phyloP scores from a whole-genome alignment of 306 rosid species.

The Betula pendula region DNA sequence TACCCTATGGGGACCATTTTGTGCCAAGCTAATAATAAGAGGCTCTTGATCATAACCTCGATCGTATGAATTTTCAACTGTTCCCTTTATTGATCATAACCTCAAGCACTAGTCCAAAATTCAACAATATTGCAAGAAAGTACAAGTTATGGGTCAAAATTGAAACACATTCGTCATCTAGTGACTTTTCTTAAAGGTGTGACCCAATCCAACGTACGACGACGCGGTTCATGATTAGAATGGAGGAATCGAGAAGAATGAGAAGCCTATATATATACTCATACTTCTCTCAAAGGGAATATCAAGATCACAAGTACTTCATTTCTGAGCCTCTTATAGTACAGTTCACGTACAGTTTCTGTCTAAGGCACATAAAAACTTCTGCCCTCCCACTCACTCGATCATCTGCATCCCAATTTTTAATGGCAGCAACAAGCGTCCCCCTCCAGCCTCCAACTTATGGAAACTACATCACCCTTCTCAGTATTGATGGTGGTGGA shows the following conservation, averaged over 20 bases:
- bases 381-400: background rate
- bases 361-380: background rate
- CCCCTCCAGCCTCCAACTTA: constrained; percentile 61
- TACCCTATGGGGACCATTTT: constrained; percentile 22
- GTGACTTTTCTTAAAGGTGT: too few species aligned
- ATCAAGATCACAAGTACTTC: background rate
- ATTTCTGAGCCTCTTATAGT: background rate
- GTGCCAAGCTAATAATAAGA: background rate
- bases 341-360: background rate
- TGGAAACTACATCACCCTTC: constrained; percentile 59
- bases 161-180: too few species aligned
- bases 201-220: background rate
- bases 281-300: background rate
- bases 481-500: constrained; percentile 93
- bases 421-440: constrained; percentile 35
- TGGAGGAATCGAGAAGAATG: background rate
- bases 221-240: background rate
- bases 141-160: too few species aligned
- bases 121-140: too few species aligned
- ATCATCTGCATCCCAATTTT: background rate
- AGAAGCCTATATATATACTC: background rate
- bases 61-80: background rate
- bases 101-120: too few species aligned
- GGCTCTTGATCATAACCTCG: too few species aligned
- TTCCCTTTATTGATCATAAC: background rate